These are phyloP conservation scores for Schwanniomyces sp. DNA, from an alignment of 805 yeast genomes.

Conservation along the genomic window DNA sequence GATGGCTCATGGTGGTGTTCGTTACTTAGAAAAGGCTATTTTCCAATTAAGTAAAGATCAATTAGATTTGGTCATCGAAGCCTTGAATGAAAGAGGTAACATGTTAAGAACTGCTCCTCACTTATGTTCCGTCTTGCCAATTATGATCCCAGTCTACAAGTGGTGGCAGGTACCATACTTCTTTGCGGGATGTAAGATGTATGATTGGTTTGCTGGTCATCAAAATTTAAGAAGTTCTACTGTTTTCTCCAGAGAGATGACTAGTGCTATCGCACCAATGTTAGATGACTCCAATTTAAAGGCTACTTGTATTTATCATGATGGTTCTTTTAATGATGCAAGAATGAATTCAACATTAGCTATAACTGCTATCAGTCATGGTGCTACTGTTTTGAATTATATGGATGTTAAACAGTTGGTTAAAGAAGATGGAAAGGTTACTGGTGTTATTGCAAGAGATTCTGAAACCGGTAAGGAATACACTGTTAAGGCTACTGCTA, in stretches of 20 bases:
- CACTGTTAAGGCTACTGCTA: constrained; percentile 65
- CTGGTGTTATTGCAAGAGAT: constrained; percentile 78
- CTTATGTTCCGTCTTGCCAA: constrained; percentile 80
- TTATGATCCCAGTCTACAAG: constrained; percentile 92
- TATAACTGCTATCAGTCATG: constrained; percentile 77
- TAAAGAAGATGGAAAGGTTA: constrained; percentile 61
- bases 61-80: constrained; percentile 84
- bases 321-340: constrained; percentile 91
- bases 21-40: constrained; percentile 92
- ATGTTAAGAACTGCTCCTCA: constrained; percentile 92
- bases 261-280: constrained; percentile 81
- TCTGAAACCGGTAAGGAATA: constrained; percentile 64
- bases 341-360: constrained; percentile 88
- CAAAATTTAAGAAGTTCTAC: constrained; percentile 82
- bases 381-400: constrained; percentile 89
- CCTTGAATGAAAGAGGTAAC: constrained; percentile 81
- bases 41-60: constrained; percentile 91
- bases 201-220: constrained; percentile 88
- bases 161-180: constrained; percentile 97
- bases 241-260: constrained; percentile 62
- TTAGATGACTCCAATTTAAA: constrained; percentile 74
- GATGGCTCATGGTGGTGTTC: constrained; percentile 97
- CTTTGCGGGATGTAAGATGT: constrained; percentile 86
- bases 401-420: constrained; percentile 74
- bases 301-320: constrained; percentile 92